A percentile compares a stretch with the other conserved stretches of the same genome.
Conservation (phyloP, 768 basidiomycete species). For the Termitomyces sp. region DNA sequence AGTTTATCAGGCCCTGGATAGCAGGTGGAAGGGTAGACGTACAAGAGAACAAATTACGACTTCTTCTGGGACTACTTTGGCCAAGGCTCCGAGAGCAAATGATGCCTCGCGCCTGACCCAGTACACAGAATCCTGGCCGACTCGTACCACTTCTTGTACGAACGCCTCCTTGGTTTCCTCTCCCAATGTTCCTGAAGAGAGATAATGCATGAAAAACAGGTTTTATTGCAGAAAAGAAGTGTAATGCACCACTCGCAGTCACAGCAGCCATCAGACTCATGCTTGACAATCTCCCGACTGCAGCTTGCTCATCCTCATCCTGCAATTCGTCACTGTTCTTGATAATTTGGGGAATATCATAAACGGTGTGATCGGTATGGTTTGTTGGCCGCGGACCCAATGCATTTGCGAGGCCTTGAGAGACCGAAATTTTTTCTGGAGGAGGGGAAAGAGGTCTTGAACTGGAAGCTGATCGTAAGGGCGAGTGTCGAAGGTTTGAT, state of each 20-base stretch:
- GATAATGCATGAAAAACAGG: slow-evolving; percentile 2
- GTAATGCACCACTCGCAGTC: slow-evolving; percentile 63
- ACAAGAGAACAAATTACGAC: slow-evolving; percentile 62
- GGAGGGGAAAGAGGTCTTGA: slow-evolving; percentile 15
- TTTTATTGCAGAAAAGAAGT: neutral
- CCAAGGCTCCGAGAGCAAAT: slow-evolving; percentile 82
- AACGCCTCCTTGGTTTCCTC: slow-evolving; percentile 57
- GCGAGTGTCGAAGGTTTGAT: neutral
- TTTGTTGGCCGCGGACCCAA: neutral
- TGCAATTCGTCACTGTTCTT: slow-evolving; percentile 22
- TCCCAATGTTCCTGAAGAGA: slow-evolving; percentile 43
- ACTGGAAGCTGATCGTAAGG: neutral
- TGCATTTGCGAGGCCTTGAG: neutral
- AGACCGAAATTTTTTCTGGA: neutral
- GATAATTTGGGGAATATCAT: slow-evolving; percentile 1
- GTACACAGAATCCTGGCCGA: slow-evolving; percentile 57
- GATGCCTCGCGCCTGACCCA: slow-evolving; percentile 86
- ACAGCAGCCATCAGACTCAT: slow-evolving; percentile 93
- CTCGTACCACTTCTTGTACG: slow-evolving; percentile 69
- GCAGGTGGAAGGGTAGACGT: slow-evolving; percentile 15
- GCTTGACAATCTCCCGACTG: slow-evolving; percentile 81
- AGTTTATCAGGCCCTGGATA: slow-evolving; percentile 1
- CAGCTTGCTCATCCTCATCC: slow-evolving; percentile 60
- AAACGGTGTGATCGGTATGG: neutral
- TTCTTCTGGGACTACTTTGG: slow-evolving; percentile 81